Conservation (phyloP, 1,284 basidiomycete genomes). For the Amylostereum areolatum region DNA sequence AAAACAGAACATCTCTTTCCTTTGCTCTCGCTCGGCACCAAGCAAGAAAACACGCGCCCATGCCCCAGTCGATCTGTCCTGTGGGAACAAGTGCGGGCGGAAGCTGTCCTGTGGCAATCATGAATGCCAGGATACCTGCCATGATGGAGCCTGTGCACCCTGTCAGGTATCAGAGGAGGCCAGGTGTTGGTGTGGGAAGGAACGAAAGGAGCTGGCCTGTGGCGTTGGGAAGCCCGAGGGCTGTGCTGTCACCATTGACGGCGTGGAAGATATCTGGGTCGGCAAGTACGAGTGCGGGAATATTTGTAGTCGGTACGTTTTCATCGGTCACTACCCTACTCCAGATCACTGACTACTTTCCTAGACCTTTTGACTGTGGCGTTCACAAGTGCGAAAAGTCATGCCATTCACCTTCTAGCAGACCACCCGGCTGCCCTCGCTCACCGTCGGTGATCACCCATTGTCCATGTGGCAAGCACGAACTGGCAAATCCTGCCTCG, state of each 20-base stretch:
- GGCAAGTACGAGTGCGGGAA: constrained; percentile 67
- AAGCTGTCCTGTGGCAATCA: constrained; percentile 67
- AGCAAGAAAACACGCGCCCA: constrained; percentile 12
- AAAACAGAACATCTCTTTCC: constrained; percentile 52
- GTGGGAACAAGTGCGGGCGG: constrained; percentile 59
- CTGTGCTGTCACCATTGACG: constrained; percentile 25
- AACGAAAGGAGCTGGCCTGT: constrained; percentile 55
- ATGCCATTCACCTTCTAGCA: constrained; percentile 68
- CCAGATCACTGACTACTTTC: neutral
- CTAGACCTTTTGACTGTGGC: constrained; percentile 73
- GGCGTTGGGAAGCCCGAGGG: constrained; percentile 45
- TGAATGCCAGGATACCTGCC: constrained; percentile 55
- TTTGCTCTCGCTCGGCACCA: constrained; percentile 49
- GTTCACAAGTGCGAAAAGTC: constrained; percentile 62
- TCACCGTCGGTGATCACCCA: constrained; percentile 62
- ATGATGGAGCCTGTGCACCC: constrained; percentile 63
- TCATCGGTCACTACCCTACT: neutral
- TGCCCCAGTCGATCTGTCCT: constrained; percentile 47
- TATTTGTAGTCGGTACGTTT: constrained; percentile 51
- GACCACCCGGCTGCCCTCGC: constrained; percentile 60
- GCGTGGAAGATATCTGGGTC: constrained; percentile 43
- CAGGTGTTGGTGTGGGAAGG: constrained; percentile 76
- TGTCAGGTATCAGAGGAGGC: constrained; percentile 53
- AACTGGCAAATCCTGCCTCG: constrained; percentile 34
- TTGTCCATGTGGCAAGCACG: constrained; percentile 78